phyloP scores from a whole-genome alignment of 176 grass and related monocot species.

The Stipa capillata region DNA sequence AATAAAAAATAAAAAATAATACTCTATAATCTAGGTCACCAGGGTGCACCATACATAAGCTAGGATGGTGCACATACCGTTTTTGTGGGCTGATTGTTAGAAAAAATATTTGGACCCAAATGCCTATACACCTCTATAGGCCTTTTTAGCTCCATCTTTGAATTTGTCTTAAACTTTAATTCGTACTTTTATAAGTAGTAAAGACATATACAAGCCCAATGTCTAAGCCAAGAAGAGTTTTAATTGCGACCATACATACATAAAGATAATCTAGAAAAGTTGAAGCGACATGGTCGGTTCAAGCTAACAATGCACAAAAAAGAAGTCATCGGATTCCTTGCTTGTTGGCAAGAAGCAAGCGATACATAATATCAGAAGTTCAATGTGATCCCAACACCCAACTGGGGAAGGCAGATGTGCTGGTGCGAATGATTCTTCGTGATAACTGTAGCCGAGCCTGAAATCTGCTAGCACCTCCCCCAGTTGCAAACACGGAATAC shows the following conservation, averaged over 20 bases:
- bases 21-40: no score
- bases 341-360: not conserved
- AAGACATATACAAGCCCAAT: no score
- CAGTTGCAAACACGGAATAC: not conserved
- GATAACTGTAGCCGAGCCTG: not conserved
- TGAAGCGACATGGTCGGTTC: not conserved
- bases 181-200: no score
- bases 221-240: no score
- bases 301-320: not conserved
- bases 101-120: no score
- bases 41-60: no score
- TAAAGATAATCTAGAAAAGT: not conserved
- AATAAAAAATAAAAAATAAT: no score
- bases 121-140: no score
- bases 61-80: no score
- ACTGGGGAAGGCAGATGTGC: not conserved
- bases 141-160: no score
- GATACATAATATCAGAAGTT: not conserved
- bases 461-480: conserved; percentile 5
- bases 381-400: not conserved
- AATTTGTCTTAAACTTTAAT: no score
- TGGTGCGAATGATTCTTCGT: not conserved
- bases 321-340: conserved; percentile 1
- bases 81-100: no score
- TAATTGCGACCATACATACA: not conserved